These are phyloP conservation scores for Biancaea sappan DNA, from an alignment of 306 rosid species.

Conservation along the genomic window DNA sequence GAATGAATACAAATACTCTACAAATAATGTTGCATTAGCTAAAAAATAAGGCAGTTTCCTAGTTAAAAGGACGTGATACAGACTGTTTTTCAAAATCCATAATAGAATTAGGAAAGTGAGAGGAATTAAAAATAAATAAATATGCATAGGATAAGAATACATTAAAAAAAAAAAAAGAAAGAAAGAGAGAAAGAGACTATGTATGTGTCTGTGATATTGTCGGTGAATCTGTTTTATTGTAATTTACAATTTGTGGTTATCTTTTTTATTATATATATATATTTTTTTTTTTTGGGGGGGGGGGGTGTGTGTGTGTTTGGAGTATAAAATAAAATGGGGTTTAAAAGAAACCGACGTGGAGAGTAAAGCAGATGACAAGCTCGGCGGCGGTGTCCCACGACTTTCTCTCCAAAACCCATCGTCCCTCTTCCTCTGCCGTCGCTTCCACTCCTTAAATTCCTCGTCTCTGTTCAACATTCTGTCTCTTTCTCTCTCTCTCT, in stretches of 20 bases:
- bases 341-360: conserved; percentile 65
- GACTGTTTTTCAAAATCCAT: not conserved
- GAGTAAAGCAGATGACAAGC: conserved; percentile 60
- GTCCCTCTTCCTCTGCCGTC: conserved; percentile 16
- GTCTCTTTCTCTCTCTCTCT: conserved; percentile 41
- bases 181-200: no score
- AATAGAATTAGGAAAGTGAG: conserved; percentile 22
- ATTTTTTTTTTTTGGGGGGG: not conserved
- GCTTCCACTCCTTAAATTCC: conserved; percentile 39
- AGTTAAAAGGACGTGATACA: not conserved
- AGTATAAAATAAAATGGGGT: conserved; percentile 34
- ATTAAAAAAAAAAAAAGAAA: not conserved
- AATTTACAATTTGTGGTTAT: not conserved
- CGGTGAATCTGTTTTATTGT: conserved; percentile 51
- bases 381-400: conserved; percentile 58
- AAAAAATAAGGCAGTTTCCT: not conserved
- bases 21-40: no score
- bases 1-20: no score
- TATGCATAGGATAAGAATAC: no score
- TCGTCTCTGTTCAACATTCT: conserved; percentile 37
- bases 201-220: no score
- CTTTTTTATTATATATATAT: not conserved
- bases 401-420: conserved; percentile 22
- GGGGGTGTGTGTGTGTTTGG: not conserved
- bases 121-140: no score